Percentiles rank a stretch among this genome's conserved stretches.
Conservation (phyloP, 2,329 filamentous ascomycete species). For the Microthyrium microscopicum region DNA sequence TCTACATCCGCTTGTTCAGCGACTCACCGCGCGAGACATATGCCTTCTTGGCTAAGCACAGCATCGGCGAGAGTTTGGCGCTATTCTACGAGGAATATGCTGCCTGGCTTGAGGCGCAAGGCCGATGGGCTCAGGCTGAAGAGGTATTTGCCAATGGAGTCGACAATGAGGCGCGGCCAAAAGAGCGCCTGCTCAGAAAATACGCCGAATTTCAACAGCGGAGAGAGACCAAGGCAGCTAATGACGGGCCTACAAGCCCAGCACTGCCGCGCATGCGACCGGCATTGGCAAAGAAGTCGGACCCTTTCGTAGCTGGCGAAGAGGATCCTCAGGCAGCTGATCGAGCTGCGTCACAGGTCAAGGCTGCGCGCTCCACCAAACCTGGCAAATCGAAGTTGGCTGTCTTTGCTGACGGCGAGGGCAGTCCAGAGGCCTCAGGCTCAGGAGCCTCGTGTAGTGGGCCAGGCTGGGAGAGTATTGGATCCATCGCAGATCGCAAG, state of each 20-base stretch:
- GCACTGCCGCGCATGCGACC: constrained; percentile 70
- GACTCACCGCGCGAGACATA: constrained; percentile 89
- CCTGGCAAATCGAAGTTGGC: constrained; percentile 65
- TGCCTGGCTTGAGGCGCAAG: constrained; percentile 72
- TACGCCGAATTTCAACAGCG: constrained; percentile 82
- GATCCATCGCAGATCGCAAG: constrained; percentile 68
- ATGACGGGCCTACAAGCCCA: constrained; percentile 61
- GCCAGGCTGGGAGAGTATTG: constrained; percentile 85
- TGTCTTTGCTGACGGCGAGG: constrained; percentile 51
- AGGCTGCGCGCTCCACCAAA: constrained; percentile 37
- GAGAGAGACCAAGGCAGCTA: constrained; percentile 48
- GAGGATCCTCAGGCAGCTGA: constrained; percentile 49
- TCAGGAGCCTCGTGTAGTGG: constrained; percentile 38
- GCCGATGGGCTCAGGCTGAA: constrained; percentile 76
- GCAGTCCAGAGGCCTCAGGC: constrained; percentile 33
- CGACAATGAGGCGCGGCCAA: constrained; percentile 70
- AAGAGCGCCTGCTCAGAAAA: constrained; percentile 68
- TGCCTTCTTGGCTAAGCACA: constrained; percentile 75
- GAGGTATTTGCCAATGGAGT: constrained; percentile 87
- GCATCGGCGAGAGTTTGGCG: constrained; percentile 71
- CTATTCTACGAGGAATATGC: constrained; percentile 97
- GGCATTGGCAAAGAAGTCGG: constrained; percentile 68
- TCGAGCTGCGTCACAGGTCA: constrained; percentile 22
- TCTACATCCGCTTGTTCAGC: constrained; percentile 84
- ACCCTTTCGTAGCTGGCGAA: constrained; percentile 54